Evolutionary conservation across 331 rosid genomes (phyloP), one percentile per base, ranked within the genome.

Genomic region (Phaseolus coccineus): DNA sequence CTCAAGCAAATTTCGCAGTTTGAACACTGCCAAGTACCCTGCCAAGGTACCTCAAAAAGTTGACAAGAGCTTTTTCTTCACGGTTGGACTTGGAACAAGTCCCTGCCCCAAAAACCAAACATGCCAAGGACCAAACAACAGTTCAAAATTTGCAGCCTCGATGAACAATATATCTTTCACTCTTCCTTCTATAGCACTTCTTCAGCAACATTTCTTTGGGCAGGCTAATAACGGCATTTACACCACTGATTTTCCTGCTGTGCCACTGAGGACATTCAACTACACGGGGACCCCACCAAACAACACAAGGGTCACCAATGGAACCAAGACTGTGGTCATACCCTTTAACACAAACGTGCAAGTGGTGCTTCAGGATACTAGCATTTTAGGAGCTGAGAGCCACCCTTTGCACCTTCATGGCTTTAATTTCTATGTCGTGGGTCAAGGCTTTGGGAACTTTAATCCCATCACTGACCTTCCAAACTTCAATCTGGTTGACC

Each of bases 391-490:
- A 37, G 84, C 86, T 7, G 88, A 85, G 82, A 85, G 84, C 46
- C 88, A 85, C 27, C 86, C 88, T 5, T 51, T 85, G 50, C 88
- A 85, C 71, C 84, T 86, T 76, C 89, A 86, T 83, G 89, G 89
- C 2, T 86, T 1, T 61, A 83, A 86, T 47, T 86, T 83, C 77
- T 86, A 4, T 42, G 68, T 80, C 9, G 85, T 86, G 31, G 89
- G 87, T 25, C 89, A 80, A 65, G 89, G 89, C 40, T 83, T 76
- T 51, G 89, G 87, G 57, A 86, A 86, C 74, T 86, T 76, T 16
- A 53, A 86, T 72, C 73, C 61, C 1, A 72, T 16, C 37, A 72
- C 19, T 1, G 89, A 86, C 70, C 81, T 76, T 48, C 6, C 42
- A 1, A 86, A 80, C 1, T 86, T 86, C 40, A 86, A 86, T 28